Percentiles rank a stretch among this genome's conserved stretches.
Evolutionary conservation across 306 rosid genomes (phyloP).

Genomic region (Lagenaria siceraria): DNA sequence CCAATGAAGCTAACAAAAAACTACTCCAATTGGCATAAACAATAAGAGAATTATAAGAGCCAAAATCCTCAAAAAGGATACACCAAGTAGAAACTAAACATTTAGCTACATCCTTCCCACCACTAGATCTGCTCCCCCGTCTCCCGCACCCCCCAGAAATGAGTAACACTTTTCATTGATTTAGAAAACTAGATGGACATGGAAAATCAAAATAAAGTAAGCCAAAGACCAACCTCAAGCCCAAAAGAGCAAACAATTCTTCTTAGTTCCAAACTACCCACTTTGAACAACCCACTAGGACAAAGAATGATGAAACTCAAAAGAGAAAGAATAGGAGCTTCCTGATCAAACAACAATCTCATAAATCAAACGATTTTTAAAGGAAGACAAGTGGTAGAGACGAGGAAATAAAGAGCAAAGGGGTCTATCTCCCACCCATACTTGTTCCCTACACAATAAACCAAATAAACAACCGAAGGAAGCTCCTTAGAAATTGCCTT

Average conservation of each 20-base stretch:
- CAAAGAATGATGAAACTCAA: too few relatives aligned
- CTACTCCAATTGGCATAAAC: not conserved
- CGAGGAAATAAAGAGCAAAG: too few relatives aligned
- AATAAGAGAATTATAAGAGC: not conserved
- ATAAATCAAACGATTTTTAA: too few relatives aligned
- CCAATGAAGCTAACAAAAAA: not conserved
- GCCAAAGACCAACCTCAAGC: not conserved
- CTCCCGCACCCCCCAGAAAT: not conserved
- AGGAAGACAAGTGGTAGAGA: too few relatives aligned
- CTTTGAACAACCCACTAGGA: not conserved
- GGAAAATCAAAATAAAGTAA: not conserved
- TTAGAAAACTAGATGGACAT: not conserved
- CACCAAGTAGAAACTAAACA: not conserved
- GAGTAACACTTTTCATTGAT: not conserved
- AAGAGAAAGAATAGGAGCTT: too few relatives aligned
- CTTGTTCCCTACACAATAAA: too few relatives aligned
- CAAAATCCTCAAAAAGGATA: not conserved
- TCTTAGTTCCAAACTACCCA: not conserved
- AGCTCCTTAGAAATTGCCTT: too few relatives aligned
- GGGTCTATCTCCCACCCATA: too few relatives aligned
- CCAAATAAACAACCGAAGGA: too few relatives aligned
- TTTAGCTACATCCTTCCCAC: not conserved
- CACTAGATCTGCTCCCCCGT: not conserved
- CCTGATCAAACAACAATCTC: too few relatives aligned
- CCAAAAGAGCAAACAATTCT: not conserved